Conservation (phyloP, 73 alveolate species). For the Paramecium octaurelia region DNA sequence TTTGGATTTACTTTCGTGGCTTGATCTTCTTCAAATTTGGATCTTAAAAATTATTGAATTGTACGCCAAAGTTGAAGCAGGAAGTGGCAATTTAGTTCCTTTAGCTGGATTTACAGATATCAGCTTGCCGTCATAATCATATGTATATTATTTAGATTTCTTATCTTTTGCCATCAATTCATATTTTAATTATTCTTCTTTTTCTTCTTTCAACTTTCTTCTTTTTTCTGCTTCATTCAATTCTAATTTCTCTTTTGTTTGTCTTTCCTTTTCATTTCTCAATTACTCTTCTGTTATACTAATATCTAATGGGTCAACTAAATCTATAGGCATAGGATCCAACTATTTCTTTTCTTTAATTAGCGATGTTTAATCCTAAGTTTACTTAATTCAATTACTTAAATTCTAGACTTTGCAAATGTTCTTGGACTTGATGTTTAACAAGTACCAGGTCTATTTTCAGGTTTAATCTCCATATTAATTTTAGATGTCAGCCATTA, state of each 20-base stretch:
- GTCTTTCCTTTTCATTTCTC: neutral
- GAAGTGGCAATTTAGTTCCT: neutral
- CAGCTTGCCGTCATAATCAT: slow-evolving; percentile 43
- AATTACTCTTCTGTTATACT: neutral
- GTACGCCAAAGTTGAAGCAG: neutral
- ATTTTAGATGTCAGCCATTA: neutral
- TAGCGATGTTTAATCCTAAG: neutral
- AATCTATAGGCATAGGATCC: slow-evolving; percentile 9
- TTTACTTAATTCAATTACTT: neutral
- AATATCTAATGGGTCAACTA: neutral
- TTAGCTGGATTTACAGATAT: neutral
- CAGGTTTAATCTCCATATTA: neutral
- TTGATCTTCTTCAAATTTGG: neutral
- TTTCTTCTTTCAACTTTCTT: slow-evolving; percentile 19
- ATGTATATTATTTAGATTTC: slow-evolving; percentile 13
- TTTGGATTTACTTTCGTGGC: neutral
- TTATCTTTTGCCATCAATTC: slow-evolving; percentile 52
- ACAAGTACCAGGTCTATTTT: neutral
- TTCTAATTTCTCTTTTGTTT: neutral
- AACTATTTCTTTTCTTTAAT: neutral
- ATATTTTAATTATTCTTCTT: slow-evolving; percentile 46
- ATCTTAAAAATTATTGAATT: neutral
- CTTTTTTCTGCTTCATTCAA: neutral
- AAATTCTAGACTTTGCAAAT: neutral
- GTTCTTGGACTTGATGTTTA: neutral